A percentile compares a stretch with the other conserved stretches of the same genome.
These are phyloP conservation scores for Corylus heterophylla DNA, from an alignment of 306 rosid genomes.

Conservation along the genomic window DNA sequence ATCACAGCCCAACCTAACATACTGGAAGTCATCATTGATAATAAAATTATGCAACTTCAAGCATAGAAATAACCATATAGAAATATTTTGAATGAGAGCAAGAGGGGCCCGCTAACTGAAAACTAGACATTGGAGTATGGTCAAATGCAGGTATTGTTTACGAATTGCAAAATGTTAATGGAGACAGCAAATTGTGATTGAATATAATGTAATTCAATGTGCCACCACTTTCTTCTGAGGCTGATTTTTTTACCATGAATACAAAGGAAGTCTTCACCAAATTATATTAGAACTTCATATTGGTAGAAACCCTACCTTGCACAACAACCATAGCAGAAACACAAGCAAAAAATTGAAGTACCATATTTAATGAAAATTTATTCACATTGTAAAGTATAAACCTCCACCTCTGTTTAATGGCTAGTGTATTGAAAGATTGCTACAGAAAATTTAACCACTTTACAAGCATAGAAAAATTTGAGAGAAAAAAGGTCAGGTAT, in stretches of 20 bases:
- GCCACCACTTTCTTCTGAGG: background rate
- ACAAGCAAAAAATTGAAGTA: background rate
- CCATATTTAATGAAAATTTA: background rate
- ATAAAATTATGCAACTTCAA: background rate
- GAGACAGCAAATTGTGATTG: background rate
- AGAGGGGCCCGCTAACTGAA: background rate
- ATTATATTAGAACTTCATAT: background rate
- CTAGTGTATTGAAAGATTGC: background rate
- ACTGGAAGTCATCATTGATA: background rate
- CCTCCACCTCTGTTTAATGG: background rate
- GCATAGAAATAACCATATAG: background rate
- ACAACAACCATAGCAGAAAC: background rate
- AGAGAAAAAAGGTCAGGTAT: background rate
- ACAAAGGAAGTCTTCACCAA: background rate
- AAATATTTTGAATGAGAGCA: background rate
- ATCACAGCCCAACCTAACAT: background rate
- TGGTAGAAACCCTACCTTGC: background rate
- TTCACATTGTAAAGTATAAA: background rate
- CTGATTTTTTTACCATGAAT: background rate
- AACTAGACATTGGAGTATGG: background rate
- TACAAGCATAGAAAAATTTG: background rate
- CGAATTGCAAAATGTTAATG: background rate
- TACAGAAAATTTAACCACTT: background rate
- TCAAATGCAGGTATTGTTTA: background rate
- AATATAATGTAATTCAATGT: background rate